A percentile compares a stretch with the other conserved stretches of the same genome.
These are phyloP conservation scores for Syncephalastrum racemosum DNA, from an alignment of 371 early-diverging fungal genomes.

Conservation along the genomic window DNA sequence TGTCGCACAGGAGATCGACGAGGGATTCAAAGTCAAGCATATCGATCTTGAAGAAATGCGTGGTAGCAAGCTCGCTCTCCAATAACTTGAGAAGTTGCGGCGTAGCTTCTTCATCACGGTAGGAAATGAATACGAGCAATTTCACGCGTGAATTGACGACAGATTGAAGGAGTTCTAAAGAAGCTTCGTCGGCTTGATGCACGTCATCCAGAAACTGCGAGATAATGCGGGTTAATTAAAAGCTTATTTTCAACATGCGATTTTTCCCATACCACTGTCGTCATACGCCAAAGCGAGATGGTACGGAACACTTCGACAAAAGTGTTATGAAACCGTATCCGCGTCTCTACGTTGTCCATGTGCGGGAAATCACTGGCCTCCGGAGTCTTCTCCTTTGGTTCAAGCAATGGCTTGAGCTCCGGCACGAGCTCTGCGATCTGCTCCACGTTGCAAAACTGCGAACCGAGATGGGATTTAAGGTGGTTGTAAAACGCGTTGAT, in stretches of 20 bases:
- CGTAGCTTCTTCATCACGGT: conserved; percentile 37
- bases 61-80: conserved; percentile 24
- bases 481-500: conserved; percentile 34
- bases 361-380: conserved; percentile 21
- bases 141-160: conserved; percentile 31
- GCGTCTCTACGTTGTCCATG: conserved; percentile 38
- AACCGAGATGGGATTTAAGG: conserved; percentile 28
- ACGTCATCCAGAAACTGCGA: conserved; percentile 44
- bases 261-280: conserved; percentile 38
- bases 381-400: conserved; percentile 21
- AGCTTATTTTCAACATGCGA: not conserved
- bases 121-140: conserved; percentile 33
- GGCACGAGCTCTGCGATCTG: conserved; percentile 40
- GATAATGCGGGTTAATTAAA: not conserved
- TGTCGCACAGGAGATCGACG: conserved; percentile 35
- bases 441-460: conserved; percentile 37
- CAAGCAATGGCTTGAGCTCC: conserved; percentile 37
- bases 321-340: conserved; percentile 38
- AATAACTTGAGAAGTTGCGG: conserved; percentile 20
- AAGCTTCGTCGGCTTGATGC: conserved; percentile 48
- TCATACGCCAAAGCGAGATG: conserved; percentile 43
- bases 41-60: conserved; percentile 28
- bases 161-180: conserved; percentile 38
- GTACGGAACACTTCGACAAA: conserved; percentile 45
- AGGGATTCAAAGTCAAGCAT: conserved; percentile 37